A percentile compares a stretch with the other conserved stretches of the same genome.
Conservation (phyloP, 805 yeast species). For the Wickerhamiella nectarea region DNA sequence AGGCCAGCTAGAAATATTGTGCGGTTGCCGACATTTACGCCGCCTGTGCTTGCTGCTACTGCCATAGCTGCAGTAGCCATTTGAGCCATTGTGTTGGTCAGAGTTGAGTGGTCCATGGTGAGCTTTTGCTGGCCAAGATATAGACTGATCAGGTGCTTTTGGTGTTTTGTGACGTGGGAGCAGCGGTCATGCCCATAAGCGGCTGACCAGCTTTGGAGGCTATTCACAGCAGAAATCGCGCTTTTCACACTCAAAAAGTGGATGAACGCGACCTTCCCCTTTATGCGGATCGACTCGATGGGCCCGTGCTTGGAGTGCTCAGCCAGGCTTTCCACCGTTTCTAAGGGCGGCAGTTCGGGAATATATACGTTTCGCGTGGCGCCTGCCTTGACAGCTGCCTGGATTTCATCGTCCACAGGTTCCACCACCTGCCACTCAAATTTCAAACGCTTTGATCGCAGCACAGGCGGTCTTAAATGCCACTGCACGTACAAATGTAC, state of each 20-base stretch:
- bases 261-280: constrained; percentile 68
- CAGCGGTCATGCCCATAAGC: constrained; percentile 80
- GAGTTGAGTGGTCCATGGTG: constrained; percentile 58
- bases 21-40: constrained; percentile 80
- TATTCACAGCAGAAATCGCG: constrained; percentile 77
- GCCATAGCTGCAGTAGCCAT: constrained; percentile 98
- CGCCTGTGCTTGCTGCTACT: constrained; percentile 90
- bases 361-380: constrained; percentile 91
- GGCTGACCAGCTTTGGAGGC: constrained; percentile 42
- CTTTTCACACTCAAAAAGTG: constrained; percentile 76
- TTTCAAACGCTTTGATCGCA: constrained; percentile 68
- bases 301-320: constrained; percentile 45
- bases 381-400: constrained; percentile 65
- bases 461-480: constrained; percentile 63
- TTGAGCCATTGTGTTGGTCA: constrained; percentile 44
- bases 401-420: constrained; percentile 59
- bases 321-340: constrained; percentile 51
- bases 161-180: constrained; percentile 87
- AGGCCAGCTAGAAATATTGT: constrained; percentile 84
- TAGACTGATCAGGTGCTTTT: constrained; percentile 94
- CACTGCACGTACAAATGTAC: constrained; percentile 89
- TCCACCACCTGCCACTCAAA: constrained; percentile 89
- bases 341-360: constrained; percentile 58
- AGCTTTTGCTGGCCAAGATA: constrained; percentile 84
- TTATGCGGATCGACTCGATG: constrained; percentile 56